Conservation (phyloP, 2,329 filamentous ascomycete genomes). For the Saccharata proteae region DNA sequence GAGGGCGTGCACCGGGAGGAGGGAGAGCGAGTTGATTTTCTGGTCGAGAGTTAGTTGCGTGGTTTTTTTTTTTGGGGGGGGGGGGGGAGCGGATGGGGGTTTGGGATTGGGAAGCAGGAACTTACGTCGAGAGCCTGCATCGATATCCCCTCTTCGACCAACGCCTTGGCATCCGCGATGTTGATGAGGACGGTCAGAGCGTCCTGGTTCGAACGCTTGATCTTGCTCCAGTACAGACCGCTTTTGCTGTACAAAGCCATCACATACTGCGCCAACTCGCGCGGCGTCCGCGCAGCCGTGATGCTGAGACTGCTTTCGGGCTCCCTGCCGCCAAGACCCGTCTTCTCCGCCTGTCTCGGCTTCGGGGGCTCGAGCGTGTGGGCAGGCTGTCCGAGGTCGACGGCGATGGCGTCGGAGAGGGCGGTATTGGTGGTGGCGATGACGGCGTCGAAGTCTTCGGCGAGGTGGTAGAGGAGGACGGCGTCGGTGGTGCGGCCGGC, state of each 20-base stretch:
- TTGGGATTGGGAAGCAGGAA: conserved; percentile 11
- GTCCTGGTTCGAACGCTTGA: conserved; percentile 45
- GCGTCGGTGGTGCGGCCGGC: conserved; percentile 89
- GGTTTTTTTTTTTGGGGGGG: conserved; percentile 12
- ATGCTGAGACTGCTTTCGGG: conserved; percentile 48
- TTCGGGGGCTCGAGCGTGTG: conserved; percentile 70
- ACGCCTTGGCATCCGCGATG: conserved; percentile 48
- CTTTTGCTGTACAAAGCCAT: conserved; percentile 49
- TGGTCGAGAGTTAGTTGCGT: conserved; percentile 27
- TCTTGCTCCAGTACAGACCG: conserved; percentile 47
- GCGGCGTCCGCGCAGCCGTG: conserved; percentile 55
- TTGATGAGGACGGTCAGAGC: conserved; percentile 47
- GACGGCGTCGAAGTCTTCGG: conserved; percentile 92
- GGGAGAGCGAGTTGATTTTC: conserved; percentile 62
- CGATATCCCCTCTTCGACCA: conserved; percentile 48
- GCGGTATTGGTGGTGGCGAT: conserved; percentile 79
- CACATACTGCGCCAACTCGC: conserved; percentile 51
- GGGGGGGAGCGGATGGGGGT: conserved; percentile 3
- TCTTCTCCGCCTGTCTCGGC: conserved; percentile 40
- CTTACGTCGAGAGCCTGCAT: conserved; percentile 53
- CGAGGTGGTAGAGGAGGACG: conserved; percentile 85
- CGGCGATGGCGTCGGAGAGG: conserved; percentile 75
- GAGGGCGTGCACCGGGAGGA: conserved; percentile 65
- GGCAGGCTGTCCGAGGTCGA: conserved; percentile 73
- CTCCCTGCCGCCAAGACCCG: conserved; percentile 12